Conservation (phyloP, 768 basidiomycete genomes). For the Leccinum subgranulosum region DNA sequence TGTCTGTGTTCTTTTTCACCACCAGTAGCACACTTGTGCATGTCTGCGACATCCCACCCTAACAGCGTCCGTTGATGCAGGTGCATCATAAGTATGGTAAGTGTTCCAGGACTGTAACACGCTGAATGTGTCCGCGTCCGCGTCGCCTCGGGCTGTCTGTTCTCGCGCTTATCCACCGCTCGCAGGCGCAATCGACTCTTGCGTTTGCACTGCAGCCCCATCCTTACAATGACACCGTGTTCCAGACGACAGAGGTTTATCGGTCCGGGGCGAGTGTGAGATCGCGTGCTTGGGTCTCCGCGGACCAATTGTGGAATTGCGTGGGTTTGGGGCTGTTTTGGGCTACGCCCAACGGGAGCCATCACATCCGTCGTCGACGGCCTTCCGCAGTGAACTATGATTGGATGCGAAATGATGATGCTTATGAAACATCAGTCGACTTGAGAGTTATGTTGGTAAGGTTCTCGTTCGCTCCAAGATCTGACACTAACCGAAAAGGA, state of each 20-base stretch:
- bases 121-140: not conserved
- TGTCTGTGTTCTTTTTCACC: not conserved
- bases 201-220: not conserved
- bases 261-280: constrained; percentile 4
- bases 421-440: constrained; percentile 18
- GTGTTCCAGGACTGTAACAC: not conserved
- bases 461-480: constrained; percentile 8
- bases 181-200: not conserved
- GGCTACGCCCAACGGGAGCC: constrained; percentile 10
- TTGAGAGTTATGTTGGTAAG: constrained; percentile 9
- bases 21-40: not conserved
- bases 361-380: constrained; percentile 23
- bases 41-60: constrained; percentile 1
- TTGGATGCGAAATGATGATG: constrained; percentile 12
- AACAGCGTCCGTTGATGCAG: constrained; percentile 2
- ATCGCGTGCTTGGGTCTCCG: constrained; percentile 16
- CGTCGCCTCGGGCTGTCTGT: not conserved
- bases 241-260: constrained; percentile 3
- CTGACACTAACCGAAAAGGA: constrained; percentile 7
- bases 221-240: not conserved
- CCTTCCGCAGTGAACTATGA: constrained; percentile 16
- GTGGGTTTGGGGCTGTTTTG: constrained; percentile 17
- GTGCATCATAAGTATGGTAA: not conserved
- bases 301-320: constrained; percentile 19
- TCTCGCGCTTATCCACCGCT: constrained; percentile 9